These are phyloP conservation scores for Penicillium lagena DNA, from an alignment of 495 filamentous ascomycete species.

Conservation along the genomic window DNA sequence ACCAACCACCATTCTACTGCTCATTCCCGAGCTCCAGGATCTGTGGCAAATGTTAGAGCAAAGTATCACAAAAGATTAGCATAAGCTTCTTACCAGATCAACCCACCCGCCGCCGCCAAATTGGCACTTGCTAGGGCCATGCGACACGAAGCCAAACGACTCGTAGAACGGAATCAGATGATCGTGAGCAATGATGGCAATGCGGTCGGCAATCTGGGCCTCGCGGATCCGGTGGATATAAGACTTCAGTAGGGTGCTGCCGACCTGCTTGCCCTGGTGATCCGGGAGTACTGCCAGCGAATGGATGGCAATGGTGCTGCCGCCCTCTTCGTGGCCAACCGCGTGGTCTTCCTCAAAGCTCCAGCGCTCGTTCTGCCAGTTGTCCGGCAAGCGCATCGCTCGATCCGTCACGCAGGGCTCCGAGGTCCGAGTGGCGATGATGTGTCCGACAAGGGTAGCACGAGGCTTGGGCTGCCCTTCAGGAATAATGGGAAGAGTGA, in stretches of 20 bases:
- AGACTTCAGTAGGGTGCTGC: slow-evolving; percentile 65
- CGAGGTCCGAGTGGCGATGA: slow-evolving; percentile 66
- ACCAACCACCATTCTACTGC: slow-evolving; percentile 7
- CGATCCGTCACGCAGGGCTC: slow-evolving; percentile 60
- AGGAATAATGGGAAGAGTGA: slow-evolving; percentile 48
- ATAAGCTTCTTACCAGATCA: slow-evolving; percentile 40
- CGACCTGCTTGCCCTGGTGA: slow-evolving; percentile 68
- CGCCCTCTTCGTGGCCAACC: slow-evolving; percentile 62
- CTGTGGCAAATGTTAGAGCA: slow-evolving; percentile 2
- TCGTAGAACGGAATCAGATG: slow-evolving; percentile 69
- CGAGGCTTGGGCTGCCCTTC: slow-evolving; percentile 37
- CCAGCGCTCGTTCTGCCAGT: slow-evolving; percentile 49
- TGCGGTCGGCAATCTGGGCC: slow-evolving; percentile 59
- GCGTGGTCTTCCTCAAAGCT: slow-evolving; percentile 26
- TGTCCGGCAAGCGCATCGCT: slow-evolving; percentile 65
- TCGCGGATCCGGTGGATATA: slow-evolving; percentile 68
- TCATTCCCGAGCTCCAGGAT: slow-evolving; percentile 27
- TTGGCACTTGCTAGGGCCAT: slow-evolving; percentile 56
- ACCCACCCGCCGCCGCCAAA: slow-evolving; percentile 80
- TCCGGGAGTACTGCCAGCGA: slow-evolving; percentile 72
- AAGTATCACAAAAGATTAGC: neutral
- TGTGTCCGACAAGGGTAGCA: slow-evolving; percentile 67
- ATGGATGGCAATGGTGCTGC: slow-evolving; percentile 72
- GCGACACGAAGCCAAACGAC: slow-evolving; percentile 62
- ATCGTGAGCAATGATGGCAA: slow-evolving; percentile 75